These are phyloP conservation scores for Cercospora sp. DNA, from an alignment of 2,329 filamentous ascomycete genomes.

Conservation along the genomic window DNA sequence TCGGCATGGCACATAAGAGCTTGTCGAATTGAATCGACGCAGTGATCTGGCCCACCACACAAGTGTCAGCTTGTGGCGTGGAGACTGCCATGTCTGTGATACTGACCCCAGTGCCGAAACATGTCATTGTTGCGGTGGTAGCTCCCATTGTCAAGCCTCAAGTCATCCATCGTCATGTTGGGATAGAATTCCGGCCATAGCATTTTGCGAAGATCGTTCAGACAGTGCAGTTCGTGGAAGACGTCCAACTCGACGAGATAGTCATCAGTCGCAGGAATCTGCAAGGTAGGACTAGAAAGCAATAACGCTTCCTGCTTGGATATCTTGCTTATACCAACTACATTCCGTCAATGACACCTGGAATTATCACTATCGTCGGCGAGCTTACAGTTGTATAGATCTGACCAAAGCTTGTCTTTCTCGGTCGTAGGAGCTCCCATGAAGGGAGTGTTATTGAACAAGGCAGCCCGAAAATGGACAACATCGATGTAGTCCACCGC, in stretches of 20 bases:
- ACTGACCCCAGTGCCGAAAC: not conserved
- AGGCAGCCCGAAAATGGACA: too few relatives aligned
- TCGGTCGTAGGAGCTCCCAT: too few relatives aligned
- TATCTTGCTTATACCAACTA: too few relatives aligned
- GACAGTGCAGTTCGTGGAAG: not conserved
- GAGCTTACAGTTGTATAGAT: too few relatives aligned
- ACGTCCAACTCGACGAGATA: not conserved
- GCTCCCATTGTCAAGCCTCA: not conserved
- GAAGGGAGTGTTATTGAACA: too few relatives aligned
- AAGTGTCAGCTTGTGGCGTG: not conserved
- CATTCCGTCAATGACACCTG: too few relatives aligned
- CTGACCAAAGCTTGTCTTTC: too few relatives aligned
- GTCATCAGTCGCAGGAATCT: not conserved
- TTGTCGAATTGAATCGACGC: not conserved
- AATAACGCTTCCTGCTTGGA: too few relatives aligned
- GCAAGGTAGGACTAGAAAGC: too few relatives aligned
- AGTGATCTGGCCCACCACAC: not conserved
- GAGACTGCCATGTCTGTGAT: not conserved
- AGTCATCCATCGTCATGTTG: not conserved
- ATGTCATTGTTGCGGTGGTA: not conserved
- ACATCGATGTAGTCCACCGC: too few relatives aligned
- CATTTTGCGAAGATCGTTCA: not conserved
- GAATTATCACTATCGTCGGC: too few relatives aligned
- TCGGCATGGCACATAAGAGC: not conserved
- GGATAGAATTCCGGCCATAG: not conserved